Evolutionary conservation across 2,329 filamentous ascomycete species (phyloP).

Genomic region (Fusarium sp.): DNA sequence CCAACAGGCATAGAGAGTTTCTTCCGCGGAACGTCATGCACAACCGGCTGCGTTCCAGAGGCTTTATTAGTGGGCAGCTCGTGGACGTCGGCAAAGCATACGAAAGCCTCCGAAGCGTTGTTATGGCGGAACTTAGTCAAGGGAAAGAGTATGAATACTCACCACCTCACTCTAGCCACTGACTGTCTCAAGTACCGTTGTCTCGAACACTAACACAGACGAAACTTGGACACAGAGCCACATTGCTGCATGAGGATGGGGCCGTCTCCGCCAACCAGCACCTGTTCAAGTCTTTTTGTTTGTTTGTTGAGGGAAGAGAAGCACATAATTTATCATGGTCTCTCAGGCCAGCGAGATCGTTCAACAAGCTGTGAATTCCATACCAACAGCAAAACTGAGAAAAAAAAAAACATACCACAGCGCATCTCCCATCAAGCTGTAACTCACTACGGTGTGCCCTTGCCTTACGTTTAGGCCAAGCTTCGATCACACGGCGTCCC

Average conservation of each 20-base stretch:
- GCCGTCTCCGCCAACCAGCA: conserved; percentile 24
- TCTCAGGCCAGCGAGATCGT: neutral
- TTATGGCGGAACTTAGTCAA: conserved; percentile 24
- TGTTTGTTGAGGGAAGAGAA: conserved; percentile 17
- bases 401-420: neutral
- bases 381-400: conserved; percentile 4
- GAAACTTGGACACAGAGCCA: conserved; percentile 31
- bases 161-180: conserved; percentile 11
- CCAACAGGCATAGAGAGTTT: conserved; percentile 29
- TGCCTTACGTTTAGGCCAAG: conserved; percentile 29
- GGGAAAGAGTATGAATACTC: conserved; percentile 28
- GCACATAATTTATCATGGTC: conserved; percentile 10
- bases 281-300: conserved; percentile 17
- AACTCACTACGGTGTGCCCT: conserved; percentile 31
- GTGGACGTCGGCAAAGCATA: conserved; percentile 34
- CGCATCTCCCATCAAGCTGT: conserved; percentile 20
- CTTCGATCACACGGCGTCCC: conserved; percentile 42
- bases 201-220: conserved; percentile 33
- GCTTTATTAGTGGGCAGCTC: conserved; percentile 28
- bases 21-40: conserved; percentile 31
- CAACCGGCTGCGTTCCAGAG: conserved; percentile 37
- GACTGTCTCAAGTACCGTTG: conserved; percentile 33
- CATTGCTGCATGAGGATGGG: conserved; percentile 35
- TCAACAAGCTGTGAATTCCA: neutral
- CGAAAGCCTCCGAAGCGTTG: conserved; percentile 13